phyloP scores from a whole-genome alignment of 345 rosid species.

The Sonneratia alba region DNA sequence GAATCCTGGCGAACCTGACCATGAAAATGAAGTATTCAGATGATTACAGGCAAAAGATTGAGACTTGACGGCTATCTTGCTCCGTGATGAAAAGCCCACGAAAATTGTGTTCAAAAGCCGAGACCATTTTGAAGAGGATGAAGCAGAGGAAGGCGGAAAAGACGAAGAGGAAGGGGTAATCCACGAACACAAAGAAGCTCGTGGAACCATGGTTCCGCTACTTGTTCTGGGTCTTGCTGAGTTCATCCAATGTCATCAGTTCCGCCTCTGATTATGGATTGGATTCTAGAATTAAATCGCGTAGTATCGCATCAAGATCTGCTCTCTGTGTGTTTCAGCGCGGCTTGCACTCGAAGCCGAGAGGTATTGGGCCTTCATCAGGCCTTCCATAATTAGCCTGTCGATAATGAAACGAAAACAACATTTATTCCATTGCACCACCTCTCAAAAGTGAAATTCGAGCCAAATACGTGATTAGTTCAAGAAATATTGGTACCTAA shows the following conservation, averaged over 20 bases:
- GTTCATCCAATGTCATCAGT: slow-evolving; percentile 10
- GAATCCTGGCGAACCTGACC: not conserved
- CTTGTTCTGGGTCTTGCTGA: slow-evolving; percentile 12
- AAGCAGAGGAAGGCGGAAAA: slow-evolving; percentile 45
- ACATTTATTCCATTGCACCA: no score
- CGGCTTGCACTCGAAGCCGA: not conserved
- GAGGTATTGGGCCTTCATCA: not conserved
- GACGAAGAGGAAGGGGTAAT: slow-evolving; percentile 46
- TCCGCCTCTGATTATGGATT: slow-evolving; percentile 5
- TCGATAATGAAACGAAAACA: no score
- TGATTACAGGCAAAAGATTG: not conserved
- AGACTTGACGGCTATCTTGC: no score
- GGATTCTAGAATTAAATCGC: not conserved
- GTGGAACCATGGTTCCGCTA: slow-evolving; percentile 57
- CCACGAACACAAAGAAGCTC: slow-evolving; percentile 57
- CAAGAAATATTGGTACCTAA: no score
- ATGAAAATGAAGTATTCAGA: not conserved
- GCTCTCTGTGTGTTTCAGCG: not conserved
- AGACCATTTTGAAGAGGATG: slow-evolving; percentile 40
- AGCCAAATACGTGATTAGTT: no score
- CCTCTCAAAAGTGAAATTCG: no score
- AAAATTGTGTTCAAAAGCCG: slow-evolving; percentile 18
- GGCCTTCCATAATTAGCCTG: not conserved
- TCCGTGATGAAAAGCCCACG: no score
- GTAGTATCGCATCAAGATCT: slow-evolving; percentile 4